Evolutionary conservation across 2,329 filamentous ascomycete species (phyloP).

Genomic region (Elsinoe fawcettii): DNA sequence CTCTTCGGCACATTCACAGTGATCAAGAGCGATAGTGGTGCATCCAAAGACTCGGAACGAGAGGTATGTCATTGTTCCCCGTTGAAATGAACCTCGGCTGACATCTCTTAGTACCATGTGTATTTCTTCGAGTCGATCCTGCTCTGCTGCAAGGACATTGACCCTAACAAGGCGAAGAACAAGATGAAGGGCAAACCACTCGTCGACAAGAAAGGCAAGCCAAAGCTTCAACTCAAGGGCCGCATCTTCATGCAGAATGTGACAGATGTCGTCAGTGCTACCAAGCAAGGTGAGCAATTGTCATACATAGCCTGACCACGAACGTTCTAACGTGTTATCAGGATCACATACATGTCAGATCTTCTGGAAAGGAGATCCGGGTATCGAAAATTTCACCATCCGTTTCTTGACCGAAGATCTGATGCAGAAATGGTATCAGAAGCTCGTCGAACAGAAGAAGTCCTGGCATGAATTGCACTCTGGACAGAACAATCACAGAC

Average conservation of each 20-base stretch:
- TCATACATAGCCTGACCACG: neutral
- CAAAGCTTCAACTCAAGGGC: slow-evolving; percentile 79
- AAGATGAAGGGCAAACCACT: slow-evolving; percentile 64
- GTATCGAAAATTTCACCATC: slow-evolving; percentile 93
- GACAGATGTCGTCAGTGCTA: slow-evolving; percentile 80
- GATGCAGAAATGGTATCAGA: slow-evolving; percentile 75
- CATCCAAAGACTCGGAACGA: slow-evolving; percentile 79
- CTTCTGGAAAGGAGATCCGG: slow-evolving; percentile 95
- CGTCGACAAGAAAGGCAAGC: slow-evolving; percentile 66
- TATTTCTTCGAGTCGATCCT: slow-evolving; percentile 95
- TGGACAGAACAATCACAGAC: slow-evolving; percentile 22
- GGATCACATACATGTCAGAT: slow-evolving; percentile 94
- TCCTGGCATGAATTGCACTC: slow-evolving; percentile 12
- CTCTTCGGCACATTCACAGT: slow-evolving; percentile 88
- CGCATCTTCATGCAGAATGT: slow-evolving; percentile 99
- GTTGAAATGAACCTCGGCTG: neutral
- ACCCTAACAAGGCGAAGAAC: slow-evolving; percentile 70
- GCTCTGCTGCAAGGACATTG: slow-evolving; percentile 92
- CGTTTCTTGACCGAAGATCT: slow-evolving; percentile 84
- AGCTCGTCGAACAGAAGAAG: slow-evolving; percentile 18
- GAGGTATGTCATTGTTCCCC: slow-evolving; percentile 51
- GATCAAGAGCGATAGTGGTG: slow-evolving; percentile 55
- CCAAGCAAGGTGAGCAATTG: slow-evolving; percentile 66
- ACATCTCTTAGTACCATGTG: slow-evolving; percentile 69
- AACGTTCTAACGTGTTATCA: slow-evolving; percentile 30